Evolutionary conservation across 805 yeast genomes (phyloP).

Genomic region (Metschnikowia reukaufii): DNA sequence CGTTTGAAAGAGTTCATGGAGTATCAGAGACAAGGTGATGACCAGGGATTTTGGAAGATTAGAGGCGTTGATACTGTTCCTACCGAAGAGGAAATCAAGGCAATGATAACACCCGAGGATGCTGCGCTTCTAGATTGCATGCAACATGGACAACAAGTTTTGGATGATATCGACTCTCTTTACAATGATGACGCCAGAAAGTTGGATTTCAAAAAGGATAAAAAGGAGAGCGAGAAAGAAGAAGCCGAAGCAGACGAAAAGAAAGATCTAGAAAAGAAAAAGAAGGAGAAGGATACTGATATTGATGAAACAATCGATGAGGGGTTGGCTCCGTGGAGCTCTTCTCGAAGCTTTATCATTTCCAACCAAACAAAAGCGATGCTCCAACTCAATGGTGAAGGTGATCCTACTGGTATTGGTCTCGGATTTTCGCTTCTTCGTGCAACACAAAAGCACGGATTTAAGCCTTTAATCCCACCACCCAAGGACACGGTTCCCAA

Average conservation of each 20-base stretch:
- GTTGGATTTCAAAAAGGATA: slow-evolving; percentile 25
- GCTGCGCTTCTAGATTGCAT: slow-evolving; percentile 81
- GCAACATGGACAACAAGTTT: slow-evolving; percentile 88
- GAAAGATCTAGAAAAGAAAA: slow-evolving; percentile 26
- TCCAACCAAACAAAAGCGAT: slow-evolving; percentile 97
- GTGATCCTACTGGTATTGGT: slow-evolving; percentile 92
- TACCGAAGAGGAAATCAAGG: slow-evolving; percentile 68
- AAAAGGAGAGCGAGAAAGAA: slow-evolving; percentile 41
- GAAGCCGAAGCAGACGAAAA: slow-evolving; percentile 22
- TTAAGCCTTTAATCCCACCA: slow-evolving; percentile 43
- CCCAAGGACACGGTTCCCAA: slow-evolving; percentile 40
- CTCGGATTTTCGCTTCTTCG: slow-evolving; percentile 84
- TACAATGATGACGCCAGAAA: slow-evolving; percentile 35
- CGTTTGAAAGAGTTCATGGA: slow-evolving; percentile 97
- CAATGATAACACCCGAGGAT: slow-evolving; percentile 93
- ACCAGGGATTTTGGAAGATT: slow-evolving; percentile 93
- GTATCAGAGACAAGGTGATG: slow-evolving; percentile 89
- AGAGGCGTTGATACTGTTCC: slow-evolving; percentile 63
- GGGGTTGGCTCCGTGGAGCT: slow-evolving; percentile 91
- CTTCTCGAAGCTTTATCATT: slow-evolving; percentile 84
- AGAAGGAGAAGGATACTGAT: slow-evolving; percentile 28
- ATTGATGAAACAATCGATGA: slow-evolving; percentile 68
- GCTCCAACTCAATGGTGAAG: slow-evolving; percentile 91
- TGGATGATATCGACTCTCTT: slow-evolving; percentile 75
- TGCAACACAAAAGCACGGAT: slow-evolving; percentile 95